A percentile compares a stretch with the other conserved stretches of the same genome.
Evolutionary conservation across 2,329 filamentous ascomycete species (phyloP).

Genomic region (Ascocoryne sarcoides): DNA sequence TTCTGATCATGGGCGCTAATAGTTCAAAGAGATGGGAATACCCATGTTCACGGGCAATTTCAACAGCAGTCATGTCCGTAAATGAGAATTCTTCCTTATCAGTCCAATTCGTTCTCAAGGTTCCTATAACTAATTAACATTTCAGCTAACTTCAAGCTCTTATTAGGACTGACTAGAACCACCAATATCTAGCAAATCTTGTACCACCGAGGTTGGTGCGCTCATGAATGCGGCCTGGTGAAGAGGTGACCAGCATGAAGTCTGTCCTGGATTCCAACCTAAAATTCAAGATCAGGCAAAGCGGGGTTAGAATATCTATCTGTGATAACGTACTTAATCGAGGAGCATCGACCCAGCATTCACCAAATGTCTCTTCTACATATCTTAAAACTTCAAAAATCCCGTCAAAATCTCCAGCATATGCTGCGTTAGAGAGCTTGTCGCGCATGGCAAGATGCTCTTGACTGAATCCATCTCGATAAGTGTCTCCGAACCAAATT

Average conservation of each 20-base stretch:
- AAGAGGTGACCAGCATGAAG: constrained; percentile 3
- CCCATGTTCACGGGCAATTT: constrained; percentile 3
- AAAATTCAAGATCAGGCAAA: no score
- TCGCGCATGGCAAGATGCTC: constrained; percentile 3
- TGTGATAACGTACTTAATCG: not conserved
- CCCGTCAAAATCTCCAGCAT: not conserved
- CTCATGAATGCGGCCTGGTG: constrained; percentile 4
- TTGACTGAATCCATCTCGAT: constrained; percentile 2
- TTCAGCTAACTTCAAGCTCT: not conserved
- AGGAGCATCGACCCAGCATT: constrained; percentile 4
- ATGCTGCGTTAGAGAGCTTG: not conserved
- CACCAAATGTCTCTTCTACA: constrained; percentile 1
- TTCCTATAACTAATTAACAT: not conserved
- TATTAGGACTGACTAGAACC: constrained; percentile 2
- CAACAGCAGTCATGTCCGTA: not conserved
- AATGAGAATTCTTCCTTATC: constrained; percentile 1
- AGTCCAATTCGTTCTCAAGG: not conserved
- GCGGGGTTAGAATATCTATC: no score
- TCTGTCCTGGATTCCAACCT: not conserved
- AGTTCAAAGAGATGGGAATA: constrained; percentile 2
- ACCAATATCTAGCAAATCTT: constrained; percentile 1
- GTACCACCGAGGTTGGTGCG: not conserved
- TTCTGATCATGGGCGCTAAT: constrained; percentile 2
- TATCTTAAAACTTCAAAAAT: constrained; percentile 1
- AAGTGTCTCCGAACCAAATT: constrained; percentile 5